A percentile compares a stretch with the other conserved stretches of the same genome.
phyloP scores from a whole-genome alignment of 2,329 filamentous ascomycete species.

The Diaporthe australafricana region DNA sequence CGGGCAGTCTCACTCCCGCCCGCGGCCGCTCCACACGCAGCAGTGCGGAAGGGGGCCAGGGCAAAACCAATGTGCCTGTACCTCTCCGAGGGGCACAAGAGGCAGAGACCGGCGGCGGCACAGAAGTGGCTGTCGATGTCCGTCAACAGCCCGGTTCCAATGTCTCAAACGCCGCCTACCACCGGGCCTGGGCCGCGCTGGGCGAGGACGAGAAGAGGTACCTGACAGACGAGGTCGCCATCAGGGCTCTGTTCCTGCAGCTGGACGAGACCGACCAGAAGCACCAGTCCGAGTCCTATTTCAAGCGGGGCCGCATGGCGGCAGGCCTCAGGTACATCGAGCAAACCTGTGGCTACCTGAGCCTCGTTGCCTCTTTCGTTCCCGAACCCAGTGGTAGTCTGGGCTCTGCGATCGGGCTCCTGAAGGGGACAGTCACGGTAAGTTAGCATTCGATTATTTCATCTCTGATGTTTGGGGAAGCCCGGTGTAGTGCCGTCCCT shows the following conservation, averaged over 20 bases:
- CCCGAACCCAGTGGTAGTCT: not conserved
- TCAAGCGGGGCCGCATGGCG: constrained; percentile 15
- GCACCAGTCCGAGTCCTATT: constrained; percentile 4
- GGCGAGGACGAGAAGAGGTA: not conserved
- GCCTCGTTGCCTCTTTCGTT: not conserved
- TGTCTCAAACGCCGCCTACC: constrained; percentile 1
- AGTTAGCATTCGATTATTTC: no score
- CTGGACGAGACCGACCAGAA: constrained; percentile 12
- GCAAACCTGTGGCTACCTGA: not conserved
- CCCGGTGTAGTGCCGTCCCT: no score
- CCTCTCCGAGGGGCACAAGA: no score
- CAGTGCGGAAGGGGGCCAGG: no score
- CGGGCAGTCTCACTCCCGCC: no score
- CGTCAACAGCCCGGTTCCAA: not conserved
- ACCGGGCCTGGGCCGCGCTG: constrained; percentile 1
- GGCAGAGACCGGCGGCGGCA: not conserved
- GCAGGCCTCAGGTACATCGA: constrained; percentile 11
- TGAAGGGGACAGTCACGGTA: constrained; percentile 8
- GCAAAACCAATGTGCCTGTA: no score
- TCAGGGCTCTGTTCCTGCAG: not conserved
- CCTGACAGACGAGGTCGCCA: not conserved
- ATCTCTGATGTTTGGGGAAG: no score
- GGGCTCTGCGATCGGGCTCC: not conserved
- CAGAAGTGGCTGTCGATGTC: not conserved
- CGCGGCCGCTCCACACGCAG: no score